A percentile compares a stretch with the other conserved stretches of the same genome.
phyloP scores from a whole-genome alignment of 306 rosid species.

The Vachellia collinsii region DNA sequence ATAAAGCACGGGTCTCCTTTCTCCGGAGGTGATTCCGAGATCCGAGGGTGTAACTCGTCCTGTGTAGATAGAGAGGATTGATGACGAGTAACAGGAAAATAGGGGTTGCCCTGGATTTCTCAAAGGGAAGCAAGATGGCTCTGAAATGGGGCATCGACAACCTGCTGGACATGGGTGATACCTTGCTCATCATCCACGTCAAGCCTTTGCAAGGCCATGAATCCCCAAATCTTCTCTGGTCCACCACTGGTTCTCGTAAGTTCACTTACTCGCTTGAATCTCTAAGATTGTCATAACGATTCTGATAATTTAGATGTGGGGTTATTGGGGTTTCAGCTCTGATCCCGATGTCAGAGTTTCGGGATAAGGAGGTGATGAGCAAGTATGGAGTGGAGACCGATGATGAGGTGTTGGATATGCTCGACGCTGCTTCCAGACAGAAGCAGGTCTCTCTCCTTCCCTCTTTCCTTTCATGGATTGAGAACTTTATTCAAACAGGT shows the following conservation, averaged over 20 bases:
- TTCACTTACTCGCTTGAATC: neutral
- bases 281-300: neutral
- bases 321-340: slow-evolving; percentile 41
- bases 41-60: neutral
- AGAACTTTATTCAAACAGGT: neutral
- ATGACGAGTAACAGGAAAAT: slow-evolving; percentile 47
- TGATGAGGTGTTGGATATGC: slow-evolving; percentile 51
- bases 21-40: neutral
- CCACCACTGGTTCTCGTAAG: slow-evolving; percentile 59
- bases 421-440: slow-evolving; percentile 49
- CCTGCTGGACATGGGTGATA: slow-evolving; percentile 47
- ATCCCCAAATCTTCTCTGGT: slow-evolving; percentile 49
- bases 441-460: slow-evolving; percentile 43
- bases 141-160: slow-evolving; percentile 56
- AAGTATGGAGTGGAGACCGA: slow-evolving; percentile 45
- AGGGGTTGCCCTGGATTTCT: slow-evolving; percentile 61
- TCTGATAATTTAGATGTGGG: slow-evolving; percentile 14
- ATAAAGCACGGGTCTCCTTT: neutral
- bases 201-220: slow-evolving; percentile 32
- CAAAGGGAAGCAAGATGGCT: slow-evolving; percentile 61
- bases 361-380: slow-evolving; percentile 47
- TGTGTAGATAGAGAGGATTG: neutral
- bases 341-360: slow-evolving; percentile 56
- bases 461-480: neutral
- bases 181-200: slow-evolving; percentile 48